Evolutionary conservation across 2,329 filamentous ascomycete genomes (phyloP).

Genomic region (Achaetomium macrosporum): DNA sequence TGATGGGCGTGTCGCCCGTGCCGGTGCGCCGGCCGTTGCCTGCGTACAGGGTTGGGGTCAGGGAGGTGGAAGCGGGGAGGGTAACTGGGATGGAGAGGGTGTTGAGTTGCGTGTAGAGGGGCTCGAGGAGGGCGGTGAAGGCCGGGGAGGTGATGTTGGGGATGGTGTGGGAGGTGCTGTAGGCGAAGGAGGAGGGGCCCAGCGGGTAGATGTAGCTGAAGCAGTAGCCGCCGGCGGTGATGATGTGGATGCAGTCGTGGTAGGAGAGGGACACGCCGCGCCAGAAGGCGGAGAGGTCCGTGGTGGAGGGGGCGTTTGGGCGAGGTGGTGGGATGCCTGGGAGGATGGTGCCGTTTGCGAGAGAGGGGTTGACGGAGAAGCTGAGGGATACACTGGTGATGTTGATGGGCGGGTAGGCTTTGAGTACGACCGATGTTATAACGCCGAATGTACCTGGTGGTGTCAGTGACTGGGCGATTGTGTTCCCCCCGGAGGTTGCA

Average conservation of each 20-base stretch:
- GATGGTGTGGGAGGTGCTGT: constrained; percentile 22
- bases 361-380: constrained; percentile 15
- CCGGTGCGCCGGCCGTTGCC: constrained; percentile 15
- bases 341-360: not conserved
- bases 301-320: constrained; percentile 1
- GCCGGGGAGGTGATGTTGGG: constrained; percentile 28
- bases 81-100: constrained; percentile 27
- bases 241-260: constrained; percentile 20
- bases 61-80: constrained; percentile 2
- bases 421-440: constrained; percentile 25
- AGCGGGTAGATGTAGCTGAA: constrained; percentile 26
- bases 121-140: constrained; percentile 27
- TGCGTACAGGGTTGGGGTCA: constrained; percentile 15
- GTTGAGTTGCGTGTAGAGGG: constrained; percentile 29
- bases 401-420: constrained; percentile 24
- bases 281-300: constrained; percentile 24
- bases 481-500: not conserved
- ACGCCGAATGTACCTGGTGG: constrained; percentile 23
- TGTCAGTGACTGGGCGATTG: not conserved
- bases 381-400: constrained; percentile 13
- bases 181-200: constrained; percentile 24
- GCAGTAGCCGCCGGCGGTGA: constrained; percentile 23
- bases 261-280: constrained; percentile 21
- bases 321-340: not conserved
- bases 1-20: constrained; percentile 14